phyloP scores from a whole-genome alignment of 345 rosid genomes.

The Salix arbutifolia region DNA sequence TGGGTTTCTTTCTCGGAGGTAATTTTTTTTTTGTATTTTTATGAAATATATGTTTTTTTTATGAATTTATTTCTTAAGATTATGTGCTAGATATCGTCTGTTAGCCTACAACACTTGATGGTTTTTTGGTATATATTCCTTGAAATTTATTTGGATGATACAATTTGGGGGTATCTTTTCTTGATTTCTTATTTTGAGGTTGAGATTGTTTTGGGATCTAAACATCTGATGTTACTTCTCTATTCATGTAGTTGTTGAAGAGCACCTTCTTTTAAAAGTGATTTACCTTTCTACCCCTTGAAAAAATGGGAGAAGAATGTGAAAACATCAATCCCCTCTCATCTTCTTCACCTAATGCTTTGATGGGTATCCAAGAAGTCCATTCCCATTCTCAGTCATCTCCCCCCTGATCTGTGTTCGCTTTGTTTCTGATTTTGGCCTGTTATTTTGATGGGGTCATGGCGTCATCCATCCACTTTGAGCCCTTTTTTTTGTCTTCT shows the following conservation, averaged over 20 bases:
- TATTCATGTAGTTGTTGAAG: conserved; percentile 11
- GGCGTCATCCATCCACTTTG: neutral
- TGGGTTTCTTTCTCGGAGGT: conserved; percentile 42
- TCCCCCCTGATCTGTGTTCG: neutral
- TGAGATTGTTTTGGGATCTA: conserved; percentile 1
- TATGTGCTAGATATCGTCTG: neutral
- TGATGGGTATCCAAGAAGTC: conserved; percentile 3
- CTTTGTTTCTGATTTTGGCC: neutral
- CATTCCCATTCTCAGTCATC: neutral
- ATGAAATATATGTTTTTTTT: neutral
- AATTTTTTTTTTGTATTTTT: neutral
- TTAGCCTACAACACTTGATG: neutral
- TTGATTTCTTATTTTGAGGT: neutral
- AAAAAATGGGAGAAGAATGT: conserved; percentile 3
- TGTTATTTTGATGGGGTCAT: conserved; percentile 4
- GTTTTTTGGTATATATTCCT: neutral
- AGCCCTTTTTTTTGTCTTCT: neutral
- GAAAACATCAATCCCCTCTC: neutral
- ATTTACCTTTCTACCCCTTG: conserved; percentile 25
- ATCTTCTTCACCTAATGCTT: neutral
- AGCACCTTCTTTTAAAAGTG: neutral
- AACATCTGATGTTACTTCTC: conserved; percentile 6
- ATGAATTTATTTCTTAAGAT: neutral
- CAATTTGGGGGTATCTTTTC: neutral
- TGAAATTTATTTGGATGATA: neutral